Evolutionary conservation across 352 stramenopile genomes (phyloP), one percentile per base, ranked within the genome.

Genomic region (Phytopythium aichiense): DNA sequence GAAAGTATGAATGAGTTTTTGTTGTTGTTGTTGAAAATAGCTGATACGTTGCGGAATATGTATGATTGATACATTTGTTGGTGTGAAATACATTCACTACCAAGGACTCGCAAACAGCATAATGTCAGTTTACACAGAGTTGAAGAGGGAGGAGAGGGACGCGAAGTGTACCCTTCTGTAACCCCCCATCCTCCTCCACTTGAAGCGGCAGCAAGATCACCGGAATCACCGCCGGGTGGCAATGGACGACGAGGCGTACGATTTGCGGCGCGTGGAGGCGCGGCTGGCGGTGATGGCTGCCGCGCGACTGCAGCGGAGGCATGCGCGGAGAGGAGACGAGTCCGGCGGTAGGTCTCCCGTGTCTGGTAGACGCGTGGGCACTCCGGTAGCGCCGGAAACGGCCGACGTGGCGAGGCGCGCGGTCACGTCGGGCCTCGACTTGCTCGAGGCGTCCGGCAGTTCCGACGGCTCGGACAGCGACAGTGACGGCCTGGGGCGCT

Each of bases 211-310:
- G 40, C 3, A 64, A 2, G 20, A 64, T 16, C 50, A 42, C n/a
- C 28, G 57, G 18, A 69, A 66, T 48, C 28, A n/a, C 50, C 2
- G 2, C 5, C 8, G 22, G 8, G 38, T 43, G 30, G 50, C 42
- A 2, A 56, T 42, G 30, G 28, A 55, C 13, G 63, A 65, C 9
- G 66, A 78, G 0, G 71, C 60, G 25, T 83, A 85, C 50, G 74
- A 88, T 53, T 62, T 88, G 48, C 64, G 63, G 2, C 60, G 63
- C 2, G 79, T 88, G 63, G 74, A 81, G 59, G 65, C 52, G 52
- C 46, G 58, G 42, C 63, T 88, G 54, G 68, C 71, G 48, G 60
- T 50, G 25, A 74, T 74, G 67, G 50, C 64, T 35, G 48, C 64
- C 22, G 65, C 49, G 31, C 62, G 63, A 13, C 71, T 72, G 65